Evolutionary conservation across 495 filamentous ascomycete genomes (phyloP), one percentile per base, ranked within the genome.

Genomic region (Daldinia childiae): DNA sequence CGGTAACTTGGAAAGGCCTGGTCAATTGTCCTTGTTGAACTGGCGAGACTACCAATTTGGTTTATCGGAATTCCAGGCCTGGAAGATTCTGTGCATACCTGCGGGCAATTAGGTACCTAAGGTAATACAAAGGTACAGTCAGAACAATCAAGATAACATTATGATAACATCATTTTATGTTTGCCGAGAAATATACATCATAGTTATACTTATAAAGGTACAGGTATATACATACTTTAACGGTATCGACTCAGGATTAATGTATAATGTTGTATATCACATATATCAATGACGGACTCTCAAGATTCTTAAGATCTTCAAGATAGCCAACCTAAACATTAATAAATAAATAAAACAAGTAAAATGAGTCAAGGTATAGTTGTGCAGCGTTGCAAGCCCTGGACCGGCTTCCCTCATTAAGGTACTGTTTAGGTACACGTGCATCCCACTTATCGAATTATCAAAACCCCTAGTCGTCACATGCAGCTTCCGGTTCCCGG

Each of bases 1-100:
- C 71, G 71, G 66, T 61, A 66, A 73, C 57, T 58, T 66, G 71
- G 71, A 41, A 73, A 73, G 71, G 51, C 71, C 71, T 68, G 61
- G 71, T 73, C 66, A 26, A 57, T 41, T 30, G 50, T 27, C 26
- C 27, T 32, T 54, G 56, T 32, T 58, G 62, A 68, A 51, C 19
- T 62, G 51, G 66, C 66, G 39, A 68, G 58, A 62, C 17, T 36
- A 32, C 52, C 52, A 62, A 54, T 54, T 62, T 61, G 58, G 57
- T 58, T 48, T 63, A 50, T 65, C 50, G 15, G 30, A 60, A 56
- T 64, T 64, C 30, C 1, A 54, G 58, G 69, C 58, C 69, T 71
- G 58, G 69, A 71, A 71, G 58, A 58, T 66, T 71, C 69, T 58
- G 69, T 58, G 54, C 69, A 71, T 71, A 36, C 32, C 50, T 38